These are phyloP conservation scores for Candida gigantensis DNA, from an alignment of 1,139 yeast species.

Conservation along the genomic window DNA sequence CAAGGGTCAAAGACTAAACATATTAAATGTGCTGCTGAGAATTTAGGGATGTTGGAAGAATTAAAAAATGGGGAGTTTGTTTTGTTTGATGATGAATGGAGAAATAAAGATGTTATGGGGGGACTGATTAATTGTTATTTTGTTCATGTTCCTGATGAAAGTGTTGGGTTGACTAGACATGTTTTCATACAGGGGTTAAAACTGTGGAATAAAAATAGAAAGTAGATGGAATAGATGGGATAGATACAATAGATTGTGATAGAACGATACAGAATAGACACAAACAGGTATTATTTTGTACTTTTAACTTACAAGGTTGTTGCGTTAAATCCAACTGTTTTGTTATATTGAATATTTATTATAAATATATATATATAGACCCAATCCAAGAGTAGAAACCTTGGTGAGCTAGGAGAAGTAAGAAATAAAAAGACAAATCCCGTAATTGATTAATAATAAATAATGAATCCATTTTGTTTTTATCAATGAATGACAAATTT, in stretches of 20 bases:
- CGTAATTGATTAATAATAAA: too few species aligned
- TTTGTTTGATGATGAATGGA: constrained; percentile 67
- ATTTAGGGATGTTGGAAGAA: constrained; percentile 38
- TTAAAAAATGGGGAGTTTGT: constrained; percentile 53
- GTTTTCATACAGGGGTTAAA: constrained; percentile 47
- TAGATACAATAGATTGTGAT: too few species aligned
- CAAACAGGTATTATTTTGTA: background rate
- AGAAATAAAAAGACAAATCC: too few species aligned
- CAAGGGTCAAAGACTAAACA: constrained; percentile 64
- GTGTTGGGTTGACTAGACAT: constrained; percentile 50
- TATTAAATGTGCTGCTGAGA: constrained; percentile 48
- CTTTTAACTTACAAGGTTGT: background rate
- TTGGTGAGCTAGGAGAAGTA: too few species aligned
- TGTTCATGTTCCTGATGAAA: constrained; percentile 47
- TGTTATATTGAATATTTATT: too few species aligned
- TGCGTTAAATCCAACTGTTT: too few species aligned
- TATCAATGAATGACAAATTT: too few species aligned
- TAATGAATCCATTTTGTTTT: too few species aligned
- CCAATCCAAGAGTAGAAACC: too few species aligned
- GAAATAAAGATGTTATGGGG: constrained; percentile 69
- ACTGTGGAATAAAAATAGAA: constrained; percentile 37
- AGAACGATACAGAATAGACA: background rate
- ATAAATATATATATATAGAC: background rate
- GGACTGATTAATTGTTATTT: constrained; percentile 62
- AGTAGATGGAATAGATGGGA: too few species aligned